phyloP scores from a whole-genome alignment of 2,329 filamentous ascomycete species.

The Penicillium griseofulvum region DNA sequence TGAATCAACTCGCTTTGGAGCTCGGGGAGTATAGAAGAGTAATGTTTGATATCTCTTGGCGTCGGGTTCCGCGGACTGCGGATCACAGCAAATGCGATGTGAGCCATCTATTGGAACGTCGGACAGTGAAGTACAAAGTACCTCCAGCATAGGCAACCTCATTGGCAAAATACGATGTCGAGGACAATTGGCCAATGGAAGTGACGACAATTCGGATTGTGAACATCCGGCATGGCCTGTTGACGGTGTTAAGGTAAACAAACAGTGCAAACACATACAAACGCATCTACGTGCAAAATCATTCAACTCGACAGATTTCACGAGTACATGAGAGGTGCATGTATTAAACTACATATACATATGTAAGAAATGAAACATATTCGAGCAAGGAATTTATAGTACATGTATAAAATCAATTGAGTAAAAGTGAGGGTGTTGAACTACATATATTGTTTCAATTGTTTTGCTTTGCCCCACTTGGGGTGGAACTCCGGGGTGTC shows the following conservation, averaged over 20 bases:
- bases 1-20: background rate
- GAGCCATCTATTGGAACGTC: background rate
- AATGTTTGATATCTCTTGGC: background rate
- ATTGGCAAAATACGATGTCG: background rate
- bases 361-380: background rate
- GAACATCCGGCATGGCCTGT: constrained; percentile 25
- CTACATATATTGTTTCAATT: background rate
- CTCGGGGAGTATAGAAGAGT: background rate
- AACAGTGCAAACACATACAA: constrained; percentile 1
- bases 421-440: background rate
- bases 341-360: background rate
- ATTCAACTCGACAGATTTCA: background rate
- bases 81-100: background rate
- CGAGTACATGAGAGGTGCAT: background rate
- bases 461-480: constrained; percentile 9
- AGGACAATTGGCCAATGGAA: constrained; percentile 11
- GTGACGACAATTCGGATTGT: constrained; percentile 16
- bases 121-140: background rate
- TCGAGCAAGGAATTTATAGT: background rate
- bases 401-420: background rate
- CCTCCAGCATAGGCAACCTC: background rate
- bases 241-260: background rate
- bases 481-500: constrained; percentile 18
- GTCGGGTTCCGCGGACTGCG: background rate
- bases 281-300: background rate